Base-by-base conservation (phyloP, 352 stramenopile genomes). In the Pythium myriotylum region DNA sequence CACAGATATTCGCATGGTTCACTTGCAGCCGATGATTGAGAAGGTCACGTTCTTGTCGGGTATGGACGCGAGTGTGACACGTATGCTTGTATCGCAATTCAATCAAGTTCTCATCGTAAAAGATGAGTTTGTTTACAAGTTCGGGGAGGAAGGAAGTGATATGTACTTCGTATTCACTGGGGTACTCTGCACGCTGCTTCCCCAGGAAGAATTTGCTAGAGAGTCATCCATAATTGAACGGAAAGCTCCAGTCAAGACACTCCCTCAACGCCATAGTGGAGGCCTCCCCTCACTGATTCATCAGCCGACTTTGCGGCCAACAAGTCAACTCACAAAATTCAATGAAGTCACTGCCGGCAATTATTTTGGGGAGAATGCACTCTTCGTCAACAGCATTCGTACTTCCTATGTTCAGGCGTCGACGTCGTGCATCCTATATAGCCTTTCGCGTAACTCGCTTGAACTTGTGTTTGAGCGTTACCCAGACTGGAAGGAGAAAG, bases 141-240 rank as follows among this genome's bases (percentile, higher is more conserved):
- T 77, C 20, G 74, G 74, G 5, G 79, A 92, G 53, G 58, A 84
- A 63, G 81, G 81, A 6, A 79, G 67, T 20, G 81, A 91, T 43
- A 92, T 92, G 81, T 91, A 76, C 50, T 91, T 92, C 26, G 79
- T 92, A 0, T 92, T 88, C 54, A 79, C 79, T 16, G 81, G 83
- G 9, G 26, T 81, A 4, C 47, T 92, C 22, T 72, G 81, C 20
- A 78, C 70, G 0, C 37, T 89, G 22, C 41, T 88, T 2, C 74
- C 76, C 6, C 70, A 54, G 0, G 72, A 88, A 9, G 72, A 76
- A 32, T 76, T 72, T 27, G 20, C 68, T 16, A 63, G 67, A 13
- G 67, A 67, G 1, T 49, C 64, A 5, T 71, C 69, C 1, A 22
- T 74, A 10, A 32, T 86, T 10, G 41, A 67, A 20, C 68, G 55